A percentile compares a stretch with the other conserved stretches of the same genome.
Evolutionary conservation across 495 filamentous ascomycete genomes (phyloP).

Genomic region (Neurospora sp.): DNA sequence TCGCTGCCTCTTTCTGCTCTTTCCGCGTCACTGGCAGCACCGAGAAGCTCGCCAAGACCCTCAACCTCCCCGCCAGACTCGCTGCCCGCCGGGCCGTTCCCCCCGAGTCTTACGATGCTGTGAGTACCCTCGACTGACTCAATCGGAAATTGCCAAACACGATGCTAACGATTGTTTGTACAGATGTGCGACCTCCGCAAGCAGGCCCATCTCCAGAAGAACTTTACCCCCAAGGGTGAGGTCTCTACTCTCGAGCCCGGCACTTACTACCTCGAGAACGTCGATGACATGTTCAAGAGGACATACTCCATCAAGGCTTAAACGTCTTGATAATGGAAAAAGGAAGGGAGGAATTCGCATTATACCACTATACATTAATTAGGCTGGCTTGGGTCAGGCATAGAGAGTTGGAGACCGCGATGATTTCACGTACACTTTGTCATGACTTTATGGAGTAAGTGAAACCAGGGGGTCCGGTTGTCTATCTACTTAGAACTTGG

Average conservation of each 20-base stretch:
- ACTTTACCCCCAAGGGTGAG: constrained; percentile 70
- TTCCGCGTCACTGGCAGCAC: constrained; percentile 73
- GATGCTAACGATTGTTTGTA: constrained; percentile 23
- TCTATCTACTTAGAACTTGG: background rate
- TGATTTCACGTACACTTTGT: background rate
- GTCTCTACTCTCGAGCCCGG: constrained; percentile 65
- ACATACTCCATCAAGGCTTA: constrained; percentile 82
- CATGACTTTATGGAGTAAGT: background rate
- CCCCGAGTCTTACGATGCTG: constrained; percentile 80
- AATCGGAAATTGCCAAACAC: background rate
- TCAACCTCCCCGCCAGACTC: constrained; percentile 72
- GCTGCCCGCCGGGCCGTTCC: constrained; percentile 54
- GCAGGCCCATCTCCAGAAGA: constrained; percentile 87
- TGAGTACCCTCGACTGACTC: constrained; percentile 31
- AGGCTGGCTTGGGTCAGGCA: background rate
- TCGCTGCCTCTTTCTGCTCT: constrained; percentile 85
- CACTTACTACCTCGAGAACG: constrained; percentile 79
- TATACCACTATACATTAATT: background rate
- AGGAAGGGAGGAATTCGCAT: background rate
- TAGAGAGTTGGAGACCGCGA: background rate
- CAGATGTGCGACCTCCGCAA: constrained; percentile 87
- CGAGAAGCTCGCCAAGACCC: constrained; percentile 61
- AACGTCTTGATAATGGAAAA: constrained; percentile 8
- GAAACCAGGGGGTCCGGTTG: background rate
- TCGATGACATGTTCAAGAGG: constrained; percentile 95